Evolutionary conservation across 768 basidiomycete species (phyloP), one percentile per base, ranked within the genome.

Genomic region (Aureoboletus auriporus): DNA sequence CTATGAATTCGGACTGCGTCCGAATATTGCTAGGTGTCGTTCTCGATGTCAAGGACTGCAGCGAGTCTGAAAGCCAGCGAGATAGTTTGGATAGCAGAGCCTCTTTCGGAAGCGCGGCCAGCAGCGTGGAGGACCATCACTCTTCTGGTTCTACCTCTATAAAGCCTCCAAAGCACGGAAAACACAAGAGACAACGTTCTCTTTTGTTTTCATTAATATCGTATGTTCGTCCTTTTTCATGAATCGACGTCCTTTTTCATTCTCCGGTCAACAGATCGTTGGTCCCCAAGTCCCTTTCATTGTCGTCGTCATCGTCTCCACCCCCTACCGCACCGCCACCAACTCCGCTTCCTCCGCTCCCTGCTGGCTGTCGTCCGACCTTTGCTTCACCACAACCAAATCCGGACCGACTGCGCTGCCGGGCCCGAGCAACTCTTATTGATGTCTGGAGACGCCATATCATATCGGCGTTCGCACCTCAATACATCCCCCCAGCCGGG

Each of bases 151-250:
- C 52, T 29, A 37, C 51, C 29, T 56, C 67, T 33, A 56, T 65
- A 8, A 56, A 60, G 43, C 44, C 69, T 35, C 57, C 57, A 37
- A 77, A 72, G 57, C 55, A 55, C 4, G 58, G 69, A 36, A 78
- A 76, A 53, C 83, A 87, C 55, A 86, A 83, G 68, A 85, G 80
- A 55, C 81, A 84, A 56, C 75, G 81, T 38, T 89, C 87, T 13
- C 61, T 89, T 50, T 70, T 87, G 41, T 84, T 83, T 76, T 77
- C 83, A 7, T 69, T 89, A 35, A 79, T 88, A 50, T 76, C 81
- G 75, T 84, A 68, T 50, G 53, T 57, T 9, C 11, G 8, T 33
- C 2, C 26, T 47, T 44, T 46, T 48, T 14, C 42, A 39, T 11
- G 1, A 14, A 23, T 29, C 36, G 26, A n/a, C 17, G 39, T 39